Percentiles rank a stretch among this genome's conserved stretches.
These are phyloP conservation scores for Athelia sp. DNA, from an alignment of 1,284 basidiomycete species.

Conservation along the genomic window DNA sequence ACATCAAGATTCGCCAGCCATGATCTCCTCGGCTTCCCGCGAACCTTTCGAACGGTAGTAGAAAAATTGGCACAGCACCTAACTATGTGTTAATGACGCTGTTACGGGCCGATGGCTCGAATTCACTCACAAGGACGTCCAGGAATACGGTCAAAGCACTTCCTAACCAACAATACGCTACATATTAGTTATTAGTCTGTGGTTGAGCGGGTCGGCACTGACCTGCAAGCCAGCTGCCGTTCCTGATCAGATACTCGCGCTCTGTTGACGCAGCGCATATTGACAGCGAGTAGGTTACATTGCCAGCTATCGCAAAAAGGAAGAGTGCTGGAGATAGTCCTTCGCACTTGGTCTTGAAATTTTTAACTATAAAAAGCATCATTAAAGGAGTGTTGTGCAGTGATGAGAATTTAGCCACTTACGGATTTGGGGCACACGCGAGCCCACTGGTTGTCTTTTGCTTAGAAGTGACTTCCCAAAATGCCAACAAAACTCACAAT, in stretches of 20 bases:
- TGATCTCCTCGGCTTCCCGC: slow-evolving; percentile 19
- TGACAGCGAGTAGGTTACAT: slow-evolving; percentile 77
- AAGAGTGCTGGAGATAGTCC: slow-evolving; percentile 90
- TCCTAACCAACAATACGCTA: slow-evolving; percentile 35
- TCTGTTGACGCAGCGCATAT: slow-evolving; percentile 79
- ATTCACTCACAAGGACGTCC: slow-evolving; percentile 65
- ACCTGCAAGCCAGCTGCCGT: slow-evolving; percentile 90
- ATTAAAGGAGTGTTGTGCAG: background rate
- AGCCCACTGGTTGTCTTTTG: slow-evolving; percentile 44
- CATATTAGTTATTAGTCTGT: slow-evolving; percentile 12
- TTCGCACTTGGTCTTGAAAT: slow-evolving; percentile 81
- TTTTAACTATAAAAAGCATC: slow-evolving; percentile 55
- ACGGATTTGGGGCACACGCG: slow-evolving; percentile 87
- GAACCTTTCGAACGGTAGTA: slow-evolving; percentile 51
- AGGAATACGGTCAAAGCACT: slow-evolving; percentile 67
- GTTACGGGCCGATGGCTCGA: background rate
- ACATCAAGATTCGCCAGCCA: slow-evolving; percentile 9
- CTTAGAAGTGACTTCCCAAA: background rate
- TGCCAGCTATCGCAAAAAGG: slow-evolving; percentile 87
- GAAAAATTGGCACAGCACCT: slow-evolving; percentile 73
- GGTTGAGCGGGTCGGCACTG: too few species aligned
- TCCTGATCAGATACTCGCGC: slow-evolving; percentile 71
- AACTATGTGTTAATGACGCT: background rate
- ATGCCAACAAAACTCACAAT: slow-evolving; percentile 41
- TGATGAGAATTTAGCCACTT: slow-evolving; percentile 31